Evolutionary conservation across 2,329 filamentous ascomycete genomes (phyloP), one percentile per base, ranked within the genome.

Genomic region (Alternaria brassicicola): DNA sequence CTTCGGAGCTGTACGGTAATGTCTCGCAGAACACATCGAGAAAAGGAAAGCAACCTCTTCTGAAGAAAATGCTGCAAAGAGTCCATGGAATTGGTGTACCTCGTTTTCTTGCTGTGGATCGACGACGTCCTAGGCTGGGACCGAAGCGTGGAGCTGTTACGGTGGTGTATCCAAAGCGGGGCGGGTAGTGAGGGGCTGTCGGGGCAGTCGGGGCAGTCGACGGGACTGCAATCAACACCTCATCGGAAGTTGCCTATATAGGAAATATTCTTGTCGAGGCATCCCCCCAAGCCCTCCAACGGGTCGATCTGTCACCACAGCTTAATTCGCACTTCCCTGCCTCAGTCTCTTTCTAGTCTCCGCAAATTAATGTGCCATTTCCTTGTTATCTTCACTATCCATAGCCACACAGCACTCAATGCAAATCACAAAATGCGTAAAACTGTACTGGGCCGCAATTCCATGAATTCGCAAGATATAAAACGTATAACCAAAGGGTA

Each of bases 401-500:
- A 10, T 10, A 28, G 7, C 17, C 15, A 43, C 3, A 17, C 25
- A 28, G 28, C 41, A 43, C 25, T 28, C 4, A 7, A 10, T 17
- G 10, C 25, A 8, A 2, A 28, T 4, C 2, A n/a, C 25, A 28
- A 26, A 10, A 43, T 19, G 25, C 17, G 8, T 15, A 6, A 28
- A 26, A 6, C 4, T 17, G 9, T 21, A 12, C 23, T 33, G n/a
- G 45, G 19, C 35, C 26, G n/a, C 35, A 50, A 35, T 35, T 2
- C 6, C 17, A 26, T 55, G 39, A 26, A 50, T 50, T 50, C 52
- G 12, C 26, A 55, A 51, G 36, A 35, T 8, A n/a, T 45, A 15
- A 52, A 47, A 33, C 43, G 25, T 8, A 17, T 33, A 23, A 47
- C 28, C 43, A 31, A 47, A 25, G 4, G 23, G 8, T 12, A 21